phyloP scores from a whole-genome alignment of 805 yeast species.

The Pichia exigua region DNA sequence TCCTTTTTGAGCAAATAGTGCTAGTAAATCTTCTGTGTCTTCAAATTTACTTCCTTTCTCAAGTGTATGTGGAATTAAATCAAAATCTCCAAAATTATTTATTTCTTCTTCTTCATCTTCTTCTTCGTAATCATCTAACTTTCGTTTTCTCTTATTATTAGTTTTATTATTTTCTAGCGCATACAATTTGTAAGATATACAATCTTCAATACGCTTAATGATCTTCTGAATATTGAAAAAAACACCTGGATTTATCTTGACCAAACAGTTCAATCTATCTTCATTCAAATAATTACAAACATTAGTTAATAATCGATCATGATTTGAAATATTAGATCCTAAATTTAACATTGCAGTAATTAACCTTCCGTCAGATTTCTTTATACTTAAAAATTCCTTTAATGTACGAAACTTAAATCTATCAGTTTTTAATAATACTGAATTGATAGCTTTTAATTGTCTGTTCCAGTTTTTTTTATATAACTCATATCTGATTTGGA shows the following conservation, averaged over 20 bases:
- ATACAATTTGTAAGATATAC: slow-evolving; percentile 5
- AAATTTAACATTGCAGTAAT: slow-evolving; percentile 32
- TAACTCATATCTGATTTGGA: slow-evolving; percentile 33
- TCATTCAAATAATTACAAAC: slow-evolving; percentile 17
- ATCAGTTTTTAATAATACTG: slow-evolving; percentile 27
- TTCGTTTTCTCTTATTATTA: not conserved
- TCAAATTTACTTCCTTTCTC: slow-evolving; percentile 4
- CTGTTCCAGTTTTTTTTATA: slow-evolving; percentile 33
- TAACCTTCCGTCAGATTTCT: slow-evolving; percentile 22
- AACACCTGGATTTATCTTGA: slow-evolving; percentile 12
- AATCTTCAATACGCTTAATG: slow-evolving; percentile 12
- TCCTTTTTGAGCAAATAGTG: slow-evolving; percentile 8
- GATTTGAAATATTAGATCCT: slow-evolving; percentile 38
- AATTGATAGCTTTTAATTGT: slow-evolving; percentile 26
- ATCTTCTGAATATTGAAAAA: slow-evolving; percentile 11
- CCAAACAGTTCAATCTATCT: slow-evolving; percentile 11
- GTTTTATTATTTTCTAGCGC: not conserved
- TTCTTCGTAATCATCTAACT: slow-evolving; percentile 5
- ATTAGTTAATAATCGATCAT: slow-evolving; percentile 28
- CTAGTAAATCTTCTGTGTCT: slow-evolving; percentile 23
- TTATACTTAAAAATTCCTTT: slow-evolving; percentile 17
- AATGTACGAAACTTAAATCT: slow-evolving; percentile 29
- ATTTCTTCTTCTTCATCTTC: slow-evolving; percentile 3
- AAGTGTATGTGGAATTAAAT: slow-evolving; percentile 6
- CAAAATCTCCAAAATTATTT: slow-evolving; percentile 6